Conservation (phyloP, 2,329 filamentous ascomycete species). For the Lasiodiplodia sp. region DNA sequence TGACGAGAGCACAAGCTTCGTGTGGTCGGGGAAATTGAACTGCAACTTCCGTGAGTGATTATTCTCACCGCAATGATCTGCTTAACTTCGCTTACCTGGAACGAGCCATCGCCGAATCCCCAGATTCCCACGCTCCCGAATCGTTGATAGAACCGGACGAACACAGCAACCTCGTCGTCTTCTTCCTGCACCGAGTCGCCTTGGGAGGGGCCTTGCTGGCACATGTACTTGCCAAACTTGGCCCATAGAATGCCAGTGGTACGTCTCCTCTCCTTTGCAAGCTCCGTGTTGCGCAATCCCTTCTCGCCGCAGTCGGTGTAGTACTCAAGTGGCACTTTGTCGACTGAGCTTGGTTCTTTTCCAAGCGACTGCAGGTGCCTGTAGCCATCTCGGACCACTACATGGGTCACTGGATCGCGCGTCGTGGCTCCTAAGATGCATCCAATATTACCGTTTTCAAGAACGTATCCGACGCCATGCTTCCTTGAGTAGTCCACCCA, state of each 20-base stretch:
- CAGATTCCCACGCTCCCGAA: constrained; percentile 83
- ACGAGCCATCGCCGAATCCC: constrained; percentile 80
- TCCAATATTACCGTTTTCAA: constrained; percentile 81
- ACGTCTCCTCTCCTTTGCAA: constrained; percentile 63
- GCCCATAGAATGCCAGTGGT: constrained; percentile 68
- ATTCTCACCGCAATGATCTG: not conserved
- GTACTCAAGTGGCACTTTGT: constrained; percentile 66
- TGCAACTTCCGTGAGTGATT: constrained; percentile 47
- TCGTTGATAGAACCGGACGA: constrained; percentile 82
- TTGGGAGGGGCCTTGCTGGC: constrained; percentile 49
- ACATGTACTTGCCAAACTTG: constrained; percentile 76
- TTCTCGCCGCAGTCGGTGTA: constrained; percentile 74
- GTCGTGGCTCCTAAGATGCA: constrained; percentile 63
- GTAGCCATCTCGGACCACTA: constrained; percentile 75
- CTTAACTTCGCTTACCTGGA: constrained; percentile 63
- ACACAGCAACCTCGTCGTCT: constrained; percentile 39
- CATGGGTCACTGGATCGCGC: constrained; percentile 69
- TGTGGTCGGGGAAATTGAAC: constrained; percentile 90
- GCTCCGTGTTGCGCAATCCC: constrained; percentile 69
- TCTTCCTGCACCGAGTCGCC: constrained; percentile 52
- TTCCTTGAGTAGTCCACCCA: constrained; percentile 93
- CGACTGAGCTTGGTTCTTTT: constrained; percentile 57
- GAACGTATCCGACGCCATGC: constrained; percentile 82
- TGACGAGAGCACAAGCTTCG: constrained; percentile 79
- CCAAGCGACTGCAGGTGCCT: constrained; percentile 74